Conservation (phyloP, 2,329 filamentous ascomycete genomes). For the Pyrenochaeta sp. region DNA sequence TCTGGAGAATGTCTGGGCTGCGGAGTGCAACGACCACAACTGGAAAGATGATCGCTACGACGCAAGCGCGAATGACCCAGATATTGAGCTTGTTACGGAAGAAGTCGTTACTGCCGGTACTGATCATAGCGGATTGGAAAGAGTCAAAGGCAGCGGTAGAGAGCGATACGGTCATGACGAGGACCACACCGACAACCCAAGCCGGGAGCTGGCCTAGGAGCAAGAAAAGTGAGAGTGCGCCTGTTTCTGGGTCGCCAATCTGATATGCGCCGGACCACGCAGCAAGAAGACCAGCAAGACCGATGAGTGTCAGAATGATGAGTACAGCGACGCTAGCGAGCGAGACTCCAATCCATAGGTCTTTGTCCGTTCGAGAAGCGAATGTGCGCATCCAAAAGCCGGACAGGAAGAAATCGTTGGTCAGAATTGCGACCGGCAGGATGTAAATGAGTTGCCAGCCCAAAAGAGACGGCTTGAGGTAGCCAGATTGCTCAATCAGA, state of each 20-base stretch:
- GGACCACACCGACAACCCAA: constrained; percentile 83
- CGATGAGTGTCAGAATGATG: constrained; percentile 75
- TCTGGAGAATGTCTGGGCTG: constrained; percentile 77
- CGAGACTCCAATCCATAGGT: constrained; percentile 77
- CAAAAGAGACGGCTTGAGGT: constrained; percentile 72
- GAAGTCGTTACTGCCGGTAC: constrained; percentile 82
- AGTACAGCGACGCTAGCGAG: constrained; percentile 70
- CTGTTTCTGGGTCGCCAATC: constrained; percentile 66
- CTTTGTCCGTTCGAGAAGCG: constrained; percentile 78
- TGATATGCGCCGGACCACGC: constrained; percentile 78
- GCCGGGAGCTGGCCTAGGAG: constrained; percentile 74
- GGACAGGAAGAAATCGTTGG: constrained; percentile 87
- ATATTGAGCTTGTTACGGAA: constrained; percentile 83
- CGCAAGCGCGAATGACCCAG: constrained; percentile 73
- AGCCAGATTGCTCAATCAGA: constrained; percentile 72
- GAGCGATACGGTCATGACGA: constrained; percentile 81
- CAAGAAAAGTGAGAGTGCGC: constrained; percentile 77
- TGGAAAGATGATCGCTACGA: constrained; percentile 77
- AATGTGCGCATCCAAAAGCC: constrained; percentile 87
- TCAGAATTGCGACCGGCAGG: constrained; percentile 78
- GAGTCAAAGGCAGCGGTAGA: constrained; percentile 82
- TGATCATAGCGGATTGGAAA: constrained; percentile 83
- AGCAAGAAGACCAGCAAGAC: constrained; percentile 75
- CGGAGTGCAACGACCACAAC: constrained; percentile 77
- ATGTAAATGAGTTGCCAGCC: constrained; percentile 90